Evolutionary conservation across 2,329 filamentous ascomycete species (phyloP).

Genomic region (Ophiocordyceps sinensis): DNA sequence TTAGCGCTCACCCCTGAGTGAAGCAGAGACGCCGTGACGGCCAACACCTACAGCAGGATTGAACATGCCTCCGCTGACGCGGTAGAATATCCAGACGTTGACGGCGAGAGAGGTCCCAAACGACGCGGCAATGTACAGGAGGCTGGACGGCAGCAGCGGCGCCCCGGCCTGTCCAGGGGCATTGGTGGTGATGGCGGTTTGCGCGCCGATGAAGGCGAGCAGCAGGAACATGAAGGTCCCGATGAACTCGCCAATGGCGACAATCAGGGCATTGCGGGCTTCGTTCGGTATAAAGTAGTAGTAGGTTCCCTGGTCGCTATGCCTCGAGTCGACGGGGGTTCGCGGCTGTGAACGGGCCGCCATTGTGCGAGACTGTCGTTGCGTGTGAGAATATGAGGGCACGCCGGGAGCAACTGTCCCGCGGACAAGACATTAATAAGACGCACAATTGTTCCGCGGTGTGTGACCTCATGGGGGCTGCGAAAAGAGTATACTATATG

Average conservation of each 20-base stretch:
- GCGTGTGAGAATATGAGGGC: no score
- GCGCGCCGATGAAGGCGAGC: constrained; percentile 24
- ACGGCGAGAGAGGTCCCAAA: constrained; percentile 36
- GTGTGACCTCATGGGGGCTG: no score
- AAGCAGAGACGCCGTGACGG: neutral
- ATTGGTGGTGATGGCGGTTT: constrained; percentile 21
- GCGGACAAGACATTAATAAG: no score
- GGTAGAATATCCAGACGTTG: constrained; percentile 43
- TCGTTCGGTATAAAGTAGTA: constrained; percentile 2
- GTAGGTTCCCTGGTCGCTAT: neutral
- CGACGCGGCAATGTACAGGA: constrained; percentile 34
- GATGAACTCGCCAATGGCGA: constrained; percentile 34
- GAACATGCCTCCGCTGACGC: constrained; percentile 36
- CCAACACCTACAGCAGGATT: constrained; percentile 30
- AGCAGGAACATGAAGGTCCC: constrained; percentile 40
- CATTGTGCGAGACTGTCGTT: neutral
- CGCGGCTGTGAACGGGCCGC: neutral
- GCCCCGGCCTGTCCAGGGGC: constrained; percentile 10
- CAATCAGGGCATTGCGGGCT: constrained; percentile 20
- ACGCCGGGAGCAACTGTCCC: no score
- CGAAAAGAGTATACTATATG: no score
- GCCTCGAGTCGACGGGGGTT: neutral
- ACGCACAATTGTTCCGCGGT: no score
- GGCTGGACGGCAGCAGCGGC: constrained; percentile 16
- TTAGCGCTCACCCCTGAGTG: neutral